Conservation (phyloP, 441 rosid genomes). For the Mallotus japonicus region DNA sequence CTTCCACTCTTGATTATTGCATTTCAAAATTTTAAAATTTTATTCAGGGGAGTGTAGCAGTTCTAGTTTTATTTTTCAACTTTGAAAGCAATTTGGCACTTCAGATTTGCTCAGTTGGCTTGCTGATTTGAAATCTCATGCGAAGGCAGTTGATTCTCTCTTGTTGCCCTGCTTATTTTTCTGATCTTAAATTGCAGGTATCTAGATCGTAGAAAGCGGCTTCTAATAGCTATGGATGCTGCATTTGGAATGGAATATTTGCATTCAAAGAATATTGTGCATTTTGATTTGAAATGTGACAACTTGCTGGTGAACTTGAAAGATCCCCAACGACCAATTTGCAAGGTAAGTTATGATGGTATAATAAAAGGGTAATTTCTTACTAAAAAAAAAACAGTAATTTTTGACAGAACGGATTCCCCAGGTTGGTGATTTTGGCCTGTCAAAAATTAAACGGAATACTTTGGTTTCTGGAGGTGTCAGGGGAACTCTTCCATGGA, state of each 20-base stretch:
- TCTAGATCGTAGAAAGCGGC: constrained; percentile 87
- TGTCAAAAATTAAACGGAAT: constrained; percentile 93
- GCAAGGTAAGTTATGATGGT: constrained; percentile 61
- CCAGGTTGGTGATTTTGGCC: constrained; percentile 96
- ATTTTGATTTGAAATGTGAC: constrained; percentile 97
- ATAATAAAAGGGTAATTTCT: not conserved
- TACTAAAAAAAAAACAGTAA: no score
- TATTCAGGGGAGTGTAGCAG: not conserved
- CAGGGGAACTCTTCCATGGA: constrained; percentile 98
- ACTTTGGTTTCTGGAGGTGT: constrained; percentile 99
- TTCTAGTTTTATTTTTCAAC: no score
- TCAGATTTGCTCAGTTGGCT: not conserved
- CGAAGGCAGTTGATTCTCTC: not conserved
- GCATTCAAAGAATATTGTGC: constrained; percentile 90
- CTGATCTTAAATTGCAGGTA: constrained; percentile 47
- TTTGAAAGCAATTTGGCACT: not conserved
- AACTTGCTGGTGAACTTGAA: constrained; percentile 94
- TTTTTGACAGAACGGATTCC: constrained; percentile 2
- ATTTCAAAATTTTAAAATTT: not conserved
- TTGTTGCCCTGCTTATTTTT: not conserved
- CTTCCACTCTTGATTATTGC: not conserved
- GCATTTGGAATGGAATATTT: constrained; percentile 99
- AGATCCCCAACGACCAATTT: constrained; percentile 88
- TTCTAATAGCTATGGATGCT: constrained; percentile 97
- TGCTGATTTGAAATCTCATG: constrained; percentile 5